These are phyloP conservation scores for Solanum peruvianum DNA, from an alignment of 257 asterid genomes.

Conservation along the genomic window DNA sequence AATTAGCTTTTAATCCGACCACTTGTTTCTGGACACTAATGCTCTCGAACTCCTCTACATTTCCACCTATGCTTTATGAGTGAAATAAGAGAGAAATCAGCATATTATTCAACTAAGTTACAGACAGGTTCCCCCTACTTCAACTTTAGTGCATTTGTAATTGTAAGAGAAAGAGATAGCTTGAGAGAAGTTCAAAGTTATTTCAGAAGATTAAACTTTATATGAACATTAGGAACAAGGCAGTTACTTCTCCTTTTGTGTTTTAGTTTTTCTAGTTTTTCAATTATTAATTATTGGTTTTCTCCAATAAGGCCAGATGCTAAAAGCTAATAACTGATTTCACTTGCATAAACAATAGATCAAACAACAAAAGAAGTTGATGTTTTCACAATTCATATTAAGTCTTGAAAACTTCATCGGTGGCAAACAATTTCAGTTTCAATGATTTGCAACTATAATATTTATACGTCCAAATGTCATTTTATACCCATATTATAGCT, in stretches of 20 bases:
- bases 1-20: not conserved
- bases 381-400: not conserved
- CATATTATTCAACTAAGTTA: not conserved
- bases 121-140: not conserved
- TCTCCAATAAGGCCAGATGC: not conserved
- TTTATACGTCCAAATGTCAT: not conserved
- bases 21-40: not conserved
- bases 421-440: not conserved
- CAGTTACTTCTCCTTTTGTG: not conserved
- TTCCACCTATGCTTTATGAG: not conserved
- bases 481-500: not conserved
- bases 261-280: not conserved
- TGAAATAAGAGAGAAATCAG: not conserved
- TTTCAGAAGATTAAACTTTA: not conserved
- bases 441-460: not conserved
- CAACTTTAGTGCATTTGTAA: not conserved
- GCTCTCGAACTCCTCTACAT: not conserved
- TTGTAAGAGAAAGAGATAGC: not conserved
- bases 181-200: not conserved
- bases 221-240: not conserved
- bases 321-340: not conserved
- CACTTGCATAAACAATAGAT: not conserved
- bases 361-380: not conserved
- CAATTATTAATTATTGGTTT: not conserved
- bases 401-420: not conserved